Conservation (phyloP, 768 basidiomycete species). For the Strobilomyces confusus region DNA sequence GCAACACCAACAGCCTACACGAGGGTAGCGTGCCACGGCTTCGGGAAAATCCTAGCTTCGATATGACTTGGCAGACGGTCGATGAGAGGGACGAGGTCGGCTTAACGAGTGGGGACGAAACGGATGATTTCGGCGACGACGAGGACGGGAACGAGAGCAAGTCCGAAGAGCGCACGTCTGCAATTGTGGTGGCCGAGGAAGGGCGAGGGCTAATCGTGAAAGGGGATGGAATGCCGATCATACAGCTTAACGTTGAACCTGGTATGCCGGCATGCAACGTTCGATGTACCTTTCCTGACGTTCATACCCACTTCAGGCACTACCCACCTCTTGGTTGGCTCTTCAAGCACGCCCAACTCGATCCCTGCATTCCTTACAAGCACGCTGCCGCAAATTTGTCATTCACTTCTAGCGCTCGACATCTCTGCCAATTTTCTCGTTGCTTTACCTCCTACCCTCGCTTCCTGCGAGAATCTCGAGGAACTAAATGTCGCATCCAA, state of each 20-base stretch:
- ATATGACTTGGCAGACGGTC: conserved; percentile 69
- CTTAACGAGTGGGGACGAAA: conserved; percentile 51
- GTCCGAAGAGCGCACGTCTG: conserved; percentile 71
- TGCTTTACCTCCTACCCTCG: conserved; percentile 78
- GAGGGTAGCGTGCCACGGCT: conserved; percentile 44
- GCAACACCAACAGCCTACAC: conserved; percentile 36
- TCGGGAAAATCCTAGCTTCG: conserved; percentile 68
- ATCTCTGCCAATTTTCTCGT: conserved; percentile 86
- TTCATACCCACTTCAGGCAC: conserved; percentile 52
- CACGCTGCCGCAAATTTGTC: conserved; percentile 66
- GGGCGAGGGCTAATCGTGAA: conserved; percentile 80
- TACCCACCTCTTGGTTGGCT: conserved; percentile 90
- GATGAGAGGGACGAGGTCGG: conserved; percentile 68
- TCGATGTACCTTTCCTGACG: not conserved
- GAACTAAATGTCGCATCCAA: conserved; percentile 94
- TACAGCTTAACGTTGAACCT: conserved; percentile 60
- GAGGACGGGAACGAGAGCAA: conserved; percentile 47
- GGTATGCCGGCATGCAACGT: conserved; percentile 45
- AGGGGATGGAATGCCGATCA: conserved; percentile 58
- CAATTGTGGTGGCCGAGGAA: conserved; percentile 76
- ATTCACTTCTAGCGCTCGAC: conserved; percentile 86
- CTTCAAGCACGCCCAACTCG: conserved; percentile 69
- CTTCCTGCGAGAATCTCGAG: conserved; percentile 77
- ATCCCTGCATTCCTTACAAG: conserved; percentile 72
- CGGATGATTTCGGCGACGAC: conserved; percentile 49